Percentiles rank a stretch among this genome's conserved stretches.
Evolutionary conservation across 2,329 filamentous ascomycete genomes (phyloP).

Genomic region (Epichloe elymi): DNA sequence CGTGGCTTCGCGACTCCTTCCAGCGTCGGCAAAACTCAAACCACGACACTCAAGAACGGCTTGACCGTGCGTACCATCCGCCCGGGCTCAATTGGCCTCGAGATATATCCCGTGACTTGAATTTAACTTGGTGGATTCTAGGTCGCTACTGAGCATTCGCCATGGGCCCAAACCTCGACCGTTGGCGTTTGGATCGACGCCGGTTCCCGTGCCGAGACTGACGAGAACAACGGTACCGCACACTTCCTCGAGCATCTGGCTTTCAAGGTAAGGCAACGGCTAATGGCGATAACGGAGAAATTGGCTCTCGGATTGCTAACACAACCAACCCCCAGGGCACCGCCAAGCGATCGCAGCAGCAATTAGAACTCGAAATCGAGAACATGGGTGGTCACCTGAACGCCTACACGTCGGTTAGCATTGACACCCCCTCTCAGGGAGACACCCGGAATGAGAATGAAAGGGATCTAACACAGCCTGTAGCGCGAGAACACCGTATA

Average conservation of each 20-base stretch:
- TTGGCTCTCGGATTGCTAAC: constrained; percentile 1
- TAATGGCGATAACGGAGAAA: not conserved
- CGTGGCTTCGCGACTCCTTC: constrained; percentile 87
- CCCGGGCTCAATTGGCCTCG: constrained; percentile 25
- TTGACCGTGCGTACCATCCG: constrained; percentile 58
- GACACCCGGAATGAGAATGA: constrained; percentile 5
- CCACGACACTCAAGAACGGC: constrained; percentile 92
- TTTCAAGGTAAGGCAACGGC: constrained; percentile 71
- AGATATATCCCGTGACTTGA: constrained; percentile 9
- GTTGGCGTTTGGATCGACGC: constrained; percentile 99
- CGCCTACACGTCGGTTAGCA: constrained; percentile 92
- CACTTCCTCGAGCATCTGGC: constrained; percentile 99
- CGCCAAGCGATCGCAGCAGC: constrained; percentile 84
- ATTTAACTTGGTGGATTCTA: constrained; percentile 27
- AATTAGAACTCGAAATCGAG: constrained; percentile 98
- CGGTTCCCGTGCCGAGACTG: constrained; percentile 92
- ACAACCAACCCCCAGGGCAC: constrained; percentile 51
- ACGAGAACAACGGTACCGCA: constrained; percentile 96
- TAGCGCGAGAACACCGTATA: constrained; percentile 99
- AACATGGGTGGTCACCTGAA: constrained; percentile 99
- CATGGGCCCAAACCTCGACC: constrained; percentile 95
- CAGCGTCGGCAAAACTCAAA: constrained; percentile 72
- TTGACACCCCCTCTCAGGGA: constrained; percentile 13
- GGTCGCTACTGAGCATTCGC: constrained; percentile 97
- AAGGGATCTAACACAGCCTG: constrained; percentile 15